Evolutionary conservation across 495 filamentous ascomycete genomes (phyloP).

Genomic region (Entonaema liquescens): DNA sequence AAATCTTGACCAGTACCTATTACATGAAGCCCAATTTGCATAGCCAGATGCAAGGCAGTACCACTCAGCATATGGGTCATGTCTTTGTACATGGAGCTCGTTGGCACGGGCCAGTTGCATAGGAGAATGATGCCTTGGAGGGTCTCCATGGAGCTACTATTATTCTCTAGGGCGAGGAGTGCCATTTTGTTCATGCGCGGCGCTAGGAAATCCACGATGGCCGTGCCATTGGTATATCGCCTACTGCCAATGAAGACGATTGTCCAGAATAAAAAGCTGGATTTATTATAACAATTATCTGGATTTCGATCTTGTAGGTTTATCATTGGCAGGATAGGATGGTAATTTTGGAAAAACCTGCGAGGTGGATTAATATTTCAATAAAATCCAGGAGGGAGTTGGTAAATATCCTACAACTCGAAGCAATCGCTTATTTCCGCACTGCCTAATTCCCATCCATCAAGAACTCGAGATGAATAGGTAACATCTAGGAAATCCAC

Average conservation of each 20-base stretch:
- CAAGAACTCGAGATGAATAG: neutral
- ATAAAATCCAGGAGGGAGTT: neutral
- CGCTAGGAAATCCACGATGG: neutral
- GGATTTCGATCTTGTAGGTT: neutral
- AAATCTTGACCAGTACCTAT: neutral
- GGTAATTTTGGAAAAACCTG: neutral
- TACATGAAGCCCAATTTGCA: neutral
- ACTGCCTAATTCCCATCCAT: neutral
- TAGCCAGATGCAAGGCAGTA: neutral
- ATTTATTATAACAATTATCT: neutral
- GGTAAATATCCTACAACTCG: neutral
- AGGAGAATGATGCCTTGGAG: neutral
- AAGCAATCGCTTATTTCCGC: neutral
- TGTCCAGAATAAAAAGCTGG: neutral
- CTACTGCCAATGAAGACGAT: neutral
- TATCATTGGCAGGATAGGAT: neutral
- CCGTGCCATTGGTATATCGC: neutral
- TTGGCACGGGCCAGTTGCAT: neutral
- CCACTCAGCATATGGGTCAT: neutral
- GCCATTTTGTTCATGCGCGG: constrained; percentile 1
- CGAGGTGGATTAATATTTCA: neutral
- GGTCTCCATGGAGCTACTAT: neutral
- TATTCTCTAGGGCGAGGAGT: neutral
- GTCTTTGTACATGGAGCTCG: neutral
- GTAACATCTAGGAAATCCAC: neutral